Evolutionary conservation across 2,329 filamentous ascomycete genomes (phyloP).

Genomic region (Neofusicoccum cordaticola): DNA sequence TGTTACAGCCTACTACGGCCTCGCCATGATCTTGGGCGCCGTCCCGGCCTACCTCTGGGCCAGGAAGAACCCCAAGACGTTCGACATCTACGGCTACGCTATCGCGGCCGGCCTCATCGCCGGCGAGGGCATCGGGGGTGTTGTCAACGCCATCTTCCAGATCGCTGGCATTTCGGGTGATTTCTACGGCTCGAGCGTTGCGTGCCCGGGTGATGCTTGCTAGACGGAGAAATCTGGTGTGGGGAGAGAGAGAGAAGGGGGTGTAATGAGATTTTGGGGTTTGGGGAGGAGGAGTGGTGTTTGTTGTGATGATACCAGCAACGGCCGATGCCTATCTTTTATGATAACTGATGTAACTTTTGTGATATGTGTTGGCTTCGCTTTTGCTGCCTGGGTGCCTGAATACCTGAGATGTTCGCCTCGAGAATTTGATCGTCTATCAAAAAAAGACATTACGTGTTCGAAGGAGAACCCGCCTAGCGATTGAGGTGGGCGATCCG

Average conservation of each 20-base stretch:
- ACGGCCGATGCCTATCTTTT: neutral
- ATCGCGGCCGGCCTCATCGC: conserved; percentile 61
- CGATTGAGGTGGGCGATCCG: no score
- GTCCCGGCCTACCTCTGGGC: conserved; percentile 53
- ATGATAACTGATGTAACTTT: neutral
- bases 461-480: no score
- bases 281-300: neutral
- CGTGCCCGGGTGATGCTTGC: conserved; percentile 35
- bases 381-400: no score
- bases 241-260: neutral
- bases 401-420: no score
- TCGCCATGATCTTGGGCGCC: conserved; percentile 58
- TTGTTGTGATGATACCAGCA: neutral
- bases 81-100: conserved; percentile 60
- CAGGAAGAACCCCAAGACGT: conserved; percentile 51
- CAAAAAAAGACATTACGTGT: no score
- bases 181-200: conserved; percentile 41
- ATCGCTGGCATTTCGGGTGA: conserved; percentile 43
- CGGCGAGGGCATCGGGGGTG: conserved; percentile 62
- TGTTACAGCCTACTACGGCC: conserved; percentile 48
- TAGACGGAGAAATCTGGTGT: neutral
- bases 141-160: conserved; percentile 57
- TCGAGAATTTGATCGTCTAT: no score
- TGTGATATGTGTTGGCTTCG: no score
- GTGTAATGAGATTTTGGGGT: neutral